These are phyloP conservation scores for Pseudonitzschia pungens DNA, from an alignment of 108 stramenopile species.

Conservation along the genomic window DNA sequence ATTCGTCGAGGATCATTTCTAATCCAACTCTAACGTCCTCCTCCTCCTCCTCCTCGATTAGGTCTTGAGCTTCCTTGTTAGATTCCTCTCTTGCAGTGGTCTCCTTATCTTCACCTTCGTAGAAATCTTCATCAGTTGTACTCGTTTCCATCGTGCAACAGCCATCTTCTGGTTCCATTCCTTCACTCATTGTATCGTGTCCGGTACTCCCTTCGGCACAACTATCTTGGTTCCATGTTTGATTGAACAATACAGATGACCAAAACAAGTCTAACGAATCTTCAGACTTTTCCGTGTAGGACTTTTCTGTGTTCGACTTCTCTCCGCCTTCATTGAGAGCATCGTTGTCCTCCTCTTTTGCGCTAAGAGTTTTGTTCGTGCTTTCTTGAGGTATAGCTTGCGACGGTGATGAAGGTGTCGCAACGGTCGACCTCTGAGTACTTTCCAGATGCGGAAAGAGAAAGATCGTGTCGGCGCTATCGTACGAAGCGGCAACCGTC, in stretches of 20 bases:
- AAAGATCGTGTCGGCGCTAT: not conserved
- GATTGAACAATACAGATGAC: not conserved
- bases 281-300: not conserved
- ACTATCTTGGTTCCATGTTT: not conserved
- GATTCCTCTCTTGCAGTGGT: not conserved
- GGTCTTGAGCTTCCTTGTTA: not conserved
- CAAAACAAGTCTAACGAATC: not conserved
- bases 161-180: too few species aligned
- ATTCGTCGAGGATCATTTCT: constrained; percentile 1
- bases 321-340: too few species aligned
- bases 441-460: not conserved
- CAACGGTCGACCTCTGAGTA: not conserved
- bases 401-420: not conserved
- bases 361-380: not conserved
- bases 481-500: not conserved
- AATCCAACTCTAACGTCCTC: not conserved
- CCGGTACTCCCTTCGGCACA: not conserved
- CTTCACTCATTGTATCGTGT: not conserved
- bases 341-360: not conserved
- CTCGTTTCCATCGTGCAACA: not conserved
- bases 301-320: too few species aligned
- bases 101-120: not conserved
- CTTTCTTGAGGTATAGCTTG: not conserved
- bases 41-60: not conserved
- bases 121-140: not conserved